Percentiles rank a stretch among this genome's conserved stretches.
Evolutionary conservation across 179 eudicot species (phyloP).

Genomic region (Dionaea muscipula): DNA sequence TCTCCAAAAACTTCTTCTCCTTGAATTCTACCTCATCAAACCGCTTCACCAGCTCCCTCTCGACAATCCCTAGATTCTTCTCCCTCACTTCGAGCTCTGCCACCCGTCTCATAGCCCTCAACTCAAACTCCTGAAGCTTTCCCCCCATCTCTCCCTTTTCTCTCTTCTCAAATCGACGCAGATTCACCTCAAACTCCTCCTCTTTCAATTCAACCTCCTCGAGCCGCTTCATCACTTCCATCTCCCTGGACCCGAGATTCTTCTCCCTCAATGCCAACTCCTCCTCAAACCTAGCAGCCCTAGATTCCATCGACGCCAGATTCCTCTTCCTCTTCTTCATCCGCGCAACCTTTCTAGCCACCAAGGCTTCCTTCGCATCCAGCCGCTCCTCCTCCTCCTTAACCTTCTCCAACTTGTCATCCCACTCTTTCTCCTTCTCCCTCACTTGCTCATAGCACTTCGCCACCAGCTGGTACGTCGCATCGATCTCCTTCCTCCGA

Average conservation of each 20-base stretch:
- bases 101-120: background rate
- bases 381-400: slow-evolving; percentile 2
- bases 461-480: slow-evolving; percentile 3
- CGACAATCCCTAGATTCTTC: slow-evolving; percentile 8
- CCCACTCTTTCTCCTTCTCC: slow-evolving; percentile 5
- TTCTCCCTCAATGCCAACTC: background rate
- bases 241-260: no score
- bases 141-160: background rate
- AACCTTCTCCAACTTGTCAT: slow-evolving; percentile 7
- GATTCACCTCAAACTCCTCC: background rate
- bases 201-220: background rate
- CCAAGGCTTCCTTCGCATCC: background rate
- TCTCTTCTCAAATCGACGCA: background rate
- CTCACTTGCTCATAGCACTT: slow-evolving; percentile 9
- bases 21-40: slow-evolving; percentile 11
- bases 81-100: slow-evolving; percentile 16
- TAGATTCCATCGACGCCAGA: background rate
- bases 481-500: slow-evolving; percentile 18
- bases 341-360: slow-evolving; percentile 3
- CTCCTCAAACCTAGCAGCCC: background rate
- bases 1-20: slow-evolving; percentile 4
- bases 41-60: slow-evolving; percentile 10
- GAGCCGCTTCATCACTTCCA: no score
- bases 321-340: slow-evolving; percentile 5
- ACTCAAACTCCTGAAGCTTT: background rate